Base-by-base conservation (phyloP, 179 eudicot species). In the Dionaea muscipula region DNA sequence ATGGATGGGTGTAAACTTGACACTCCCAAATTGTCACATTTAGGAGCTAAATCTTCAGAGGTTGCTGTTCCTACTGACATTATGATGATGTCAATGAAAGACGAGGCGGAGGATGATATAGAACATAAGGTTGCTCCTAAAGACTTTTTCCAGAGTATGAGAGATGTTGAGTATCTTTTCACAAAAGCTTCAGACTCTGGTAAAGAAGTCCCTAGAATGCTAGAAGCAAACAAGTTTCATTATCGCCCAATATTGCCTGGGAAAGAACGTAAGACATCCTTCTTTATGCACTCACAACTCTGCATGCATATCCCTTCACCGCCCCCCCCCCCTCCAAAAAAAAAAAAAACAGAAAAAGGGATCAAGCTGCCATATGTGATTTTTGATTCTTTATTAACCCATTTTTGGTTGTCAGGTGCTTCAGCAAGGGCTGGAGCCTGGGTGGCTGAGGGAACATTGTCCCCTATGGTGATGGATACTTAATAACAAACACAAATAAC, bases 161-260 rank as follows among this genome's bases (percentile, higher is more conserved):
- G 78, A 63, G 91, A 84, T 40, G 80, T 86, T 64, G 97, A 90
- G 51, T 48, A 50, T 57, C 84, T 86, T 13, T 90, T 90, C 68
- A 43, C 27, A 26, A 86, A 78, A 69, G 97, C 97, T 63, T 81
- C 95, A 48, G 94, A 86, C 18, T 71, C 95, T 31, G 97, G 97
- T 53, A 80, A 54, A 76, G 88, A 86, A 75, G 91, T 90, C 57
- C 97, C 97, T 0, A 71, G 84, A 68, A 90, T 86, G 97, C 81
- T 90, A 51, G 97, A 90, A 69, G 97, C 97, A 39, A 90, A 86
- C 71, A 90, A 86, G 69, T 65, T 86, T 55, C 97, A 90, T 74
- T 90, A 79, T 57, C 94, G 97, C 26, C 94, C 91, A 39, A 76
- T 90, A 39, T 47, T 80, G 33, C 81, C 78, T 7, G 88, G 86